Conservation (phyloP, 352 stramenopile genomes). For the Globisporangium iwayamae region DNA sequence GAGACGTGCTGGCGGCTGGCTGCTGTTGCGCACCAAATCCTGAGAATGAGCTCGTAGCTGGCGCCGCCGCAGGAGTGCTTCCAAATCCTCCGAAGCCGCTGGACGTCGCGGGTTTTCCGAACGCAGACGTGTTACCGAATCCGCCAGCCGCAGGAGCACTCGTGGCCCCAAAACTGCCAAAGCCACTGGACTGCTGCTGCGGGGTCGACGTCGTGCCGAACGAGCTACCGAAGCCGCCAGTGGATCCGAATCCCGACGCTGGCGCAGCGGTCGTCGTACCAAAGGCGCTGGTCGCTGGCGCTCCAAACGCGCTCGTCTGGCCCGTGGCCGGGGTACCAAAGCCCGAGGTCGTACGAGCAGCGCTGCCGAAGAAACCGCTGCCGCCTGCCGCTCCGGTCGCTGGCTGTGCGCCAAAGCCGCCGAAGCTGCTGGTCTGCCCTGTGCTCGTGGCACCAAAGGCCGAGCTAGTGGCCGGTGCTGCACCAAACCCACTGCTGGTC, state of each 20-base stretch:
- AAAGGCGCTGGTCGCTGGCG: constrained; percentile 32
- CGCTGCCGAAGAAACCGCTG: constrained; percentile 35
- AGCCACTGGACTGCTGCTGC: constrained; percentile 33
- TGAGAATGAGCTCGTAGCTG: constrained; percentile 32
- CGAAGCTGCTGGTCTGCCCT: constrained; percentile 26
- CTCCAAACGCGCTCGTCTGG: constrained; percentile 8
- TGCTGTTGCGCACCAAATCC: constrained; percentile 34
- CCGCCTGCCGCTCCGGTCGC: constrained; percentile 26
- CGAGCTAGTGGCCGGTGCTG: constrained; percentile 7
- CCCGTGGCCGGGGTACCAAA: constrained; percentile 36
- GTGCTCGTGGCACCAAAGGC: constrained; percentile 24
- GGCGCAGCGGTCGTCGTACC: constrained; percentile 22
- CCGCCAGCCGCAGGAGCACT: constrained; percentile 29
- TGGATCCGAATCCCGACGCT: constrained; percentile 37
- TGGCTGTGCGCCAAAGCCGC: constrained; percentile 50
- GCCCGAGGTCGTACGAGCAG: constrained; percentile 16
- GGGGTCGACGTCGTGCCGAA: constrained; percentile 46
- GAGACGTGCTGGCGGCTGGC: constrained; percentile 27
- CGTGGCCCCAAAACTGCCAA: constrained; percentile 50
- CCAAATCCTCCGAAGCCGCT: constrained; percentile 39
- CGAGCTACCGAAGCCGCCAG: constrained; percentile 41
- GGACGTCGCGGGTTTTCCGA: constrained; percentile 40
- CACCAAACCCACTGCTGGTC: constrained; percentile 31
- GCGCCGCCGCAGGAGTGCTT: constrained; percentile 25
- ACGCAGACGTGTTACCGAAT: constrained; percentile 41